A percentile compares a stretch with the other conserved stretches of the same genome.
Evolutionary conservation across 495 filamentous ascomycete species (phyloP).

Genomic region (Cudoniella acicularis): DNA sequence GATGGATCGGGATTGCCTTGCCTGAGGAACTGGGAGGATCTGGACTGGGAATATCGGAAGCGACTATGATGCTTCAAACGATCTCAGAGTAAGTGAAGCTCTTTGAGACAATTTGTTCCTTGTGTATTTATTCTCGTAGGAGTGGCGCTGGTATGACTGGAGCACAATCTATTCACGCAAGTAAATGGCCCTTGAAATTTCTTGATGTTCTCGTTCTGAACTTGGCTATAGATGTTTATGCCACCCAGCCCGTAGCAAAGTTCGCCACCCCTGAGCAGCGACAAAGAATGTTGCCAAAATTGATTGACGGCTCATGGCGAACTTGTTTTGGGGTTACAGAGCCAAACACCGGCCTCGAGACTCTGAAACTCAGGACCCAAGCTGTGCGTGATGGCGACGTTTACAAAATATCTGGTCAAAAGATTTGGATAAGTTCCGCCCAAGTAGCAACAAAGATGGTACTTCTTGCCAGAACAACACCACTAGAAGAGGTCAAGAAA

Average conservation of each 20-base stretch:
- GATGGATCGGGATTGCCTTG: constrained; percentile 80
- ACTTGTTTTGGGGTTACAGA: constrained; percentile 72
- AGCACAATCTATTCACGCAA: constrained; percentile 72
- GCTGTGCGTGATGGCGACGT: constrained; percentile 46
- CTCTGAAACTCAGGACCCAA: constrained; percentile 60
- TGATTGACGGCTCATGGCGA: constrained; percentile 64
- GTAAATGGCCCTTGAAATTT: not conserved
- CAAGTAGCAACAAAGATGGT: constrained; percentile 78
- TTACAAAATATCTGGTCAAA: constrained; percentile 68
- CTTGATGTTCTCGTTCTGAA: constrained; percentile 18
- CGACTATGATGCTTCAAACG: constrained; percentile 82
- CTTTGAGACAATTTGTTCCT: not conserved
- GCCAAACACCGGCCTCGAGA: constrained; percentile 71
- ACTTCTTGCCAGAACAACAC: constrained; percentile 68
- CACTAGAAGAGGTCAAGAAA: constrained; percentile 60
- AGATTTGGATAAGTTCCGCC: constrained; percentile 81
- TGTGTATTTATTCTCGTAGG: constrained; percentile 13
- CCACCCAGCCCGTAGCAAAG: constrained; percentile 69
- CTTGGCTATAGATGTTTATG: constrained; percentile 54
- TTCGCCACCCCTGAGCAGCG: constrained; percentile 62
- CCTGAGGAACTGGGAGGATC: constrained; percentile 69
- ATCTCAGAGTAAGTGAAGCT: constrained; percentile 56
- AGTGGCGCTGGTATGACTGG: constrained; percentile 75
- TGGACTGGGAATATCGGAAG: constrained; percentile 74
- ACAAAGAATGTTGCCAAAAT: constrained; percentile 57